Base-by-base conservation (phyloP, 2,329 filamentous ascomycete species). In the Colletotrichum sansevieriae region DNA sequence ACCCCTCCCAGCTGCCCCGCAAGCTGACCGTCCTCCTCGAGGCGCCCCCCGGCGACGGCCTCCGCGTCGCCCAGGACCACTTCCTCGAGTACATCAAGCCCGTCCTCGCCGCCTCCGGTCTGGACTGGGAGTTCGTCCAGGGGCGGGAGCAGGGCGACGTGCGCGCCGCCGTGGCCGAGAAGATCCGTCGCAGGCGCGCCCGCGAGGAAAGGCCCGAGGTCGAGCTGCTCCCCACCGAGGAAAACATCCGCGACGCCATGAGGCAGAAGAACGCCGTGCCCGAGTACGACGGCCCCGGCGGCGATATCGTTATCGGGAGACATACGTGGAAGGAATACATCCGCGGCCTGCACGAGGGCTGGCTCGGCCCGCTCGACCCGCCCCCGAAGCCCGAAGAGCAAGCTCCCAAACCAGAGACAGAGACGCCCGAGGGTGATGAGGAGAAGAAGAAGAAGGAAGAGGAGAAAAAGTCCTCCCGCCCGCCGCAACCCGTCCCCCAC, bases 281-380 rank as follows among this genome's bases (percentile, higher is more conserved):
- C 29, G 89, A 93, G 39, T 95, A 91, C 75, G 84, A 90, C 4
- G 95, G 93, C 10, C 84, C 91, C 22, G 87, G 87, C 71, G 96
- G 96, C 51, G 95, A 98, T 77, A 85, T 99, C 59, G 90, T 98
- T 18, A 89, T 99, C 74, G 96, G 96, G 12, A 85, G 95, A 65
- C 92, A 98, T 77, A 91, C 95, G 10, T 99, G 96, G 96, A 99
- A 98, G 82, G 96, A 99, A 81, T 99, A 98, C 78, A 84, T 98
- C 25, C 87, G 95, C 67, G 96, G 96, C 52, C 77, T 98, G 72
- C 96, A 99, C 78, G 96, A 99, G 81, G 96, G 96, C 64, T 99
- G 96, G 95, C 83, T 99, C 25, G 95, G 96, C 0, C 94, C 96
- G 8, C 82, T 97, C 49, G 88, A 91, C 68, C 80, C 89, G 64